These are phyloP conservation scores for Vitis cinerea DNA, from an alignment of 164 flowering plant genomes.

Conservation along the genomic window DNA sequence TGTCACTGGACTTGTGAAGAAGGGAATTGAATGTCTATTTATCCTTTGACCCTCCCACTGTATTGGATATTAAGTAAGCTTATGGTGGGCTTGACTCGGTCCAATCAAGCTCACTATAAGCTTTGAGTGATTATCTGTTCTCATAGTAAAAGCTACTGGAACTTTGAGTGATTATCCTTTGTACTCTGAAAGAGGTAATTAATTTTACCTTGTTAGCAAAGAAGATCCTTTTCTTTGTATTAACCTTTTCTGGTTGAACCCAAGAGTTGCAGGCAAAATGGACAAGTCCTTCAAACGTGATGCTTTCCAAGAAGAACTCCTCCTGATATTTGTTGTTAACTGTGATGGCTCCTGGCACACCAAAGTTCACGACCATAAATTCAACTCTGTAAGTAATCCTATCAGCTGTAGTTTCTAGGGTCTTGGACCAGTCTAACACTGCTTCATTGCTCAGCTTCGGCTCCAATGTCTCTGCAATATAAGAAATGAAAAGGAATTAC, in stretches of 20 bases:
- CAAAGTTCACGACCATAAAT: constrained; percentile 16
- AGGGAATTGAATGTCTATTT: too few relatives aligned
- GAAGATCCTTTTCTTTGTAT: constrained; percentile 14
- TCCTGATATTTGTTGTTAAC: constrained; percentile 13
- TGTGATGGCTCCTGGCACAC: constrained; percentile 19
- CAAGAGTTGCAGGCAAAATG: constrained; percentile 24
- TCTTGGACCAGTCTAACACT: constrained; percentile 3
- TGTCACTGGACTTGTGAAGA: too few relatives aligned
- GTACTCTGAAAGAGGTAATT: too few relatives aligned
- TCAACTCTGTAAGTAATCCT: constrained; percentile 8
- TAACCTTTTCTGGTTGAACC: constrained; percentile 15
- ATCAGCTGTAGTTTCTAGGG: too few relatives aligned
- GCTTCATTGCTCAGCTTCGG: constrained; percentile 16
- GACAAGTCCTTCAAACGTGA: constrained; percentile 15
- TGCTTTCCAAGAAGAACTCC: constrained; percentile 22
- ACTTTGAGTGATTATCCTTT: too few relatives aligned
- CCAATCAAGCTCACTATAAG: too few relatives aligned
- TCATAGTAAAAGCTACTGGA: too few relatives aligned
- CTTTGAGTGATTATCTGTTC: too few relatives aligned
- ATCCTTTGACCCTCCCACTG: too few relatives aligned
- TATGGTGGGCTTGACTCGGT: too few relatives aligned
- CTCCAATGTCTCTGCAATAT: constrained; percentile 5
- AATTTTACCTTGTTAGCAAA: constrained; percentile 19
- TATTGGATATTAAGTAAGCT: too few relatives aligned
- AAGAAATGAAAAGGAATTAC: background rate